Percentiles rank a stretch among this genome's conserved stretches.
Evolutionary conservation across 2,329 filamentous ascomycete species (phyloP).

Genomic region (Aspergillus clavatus): DNA sequence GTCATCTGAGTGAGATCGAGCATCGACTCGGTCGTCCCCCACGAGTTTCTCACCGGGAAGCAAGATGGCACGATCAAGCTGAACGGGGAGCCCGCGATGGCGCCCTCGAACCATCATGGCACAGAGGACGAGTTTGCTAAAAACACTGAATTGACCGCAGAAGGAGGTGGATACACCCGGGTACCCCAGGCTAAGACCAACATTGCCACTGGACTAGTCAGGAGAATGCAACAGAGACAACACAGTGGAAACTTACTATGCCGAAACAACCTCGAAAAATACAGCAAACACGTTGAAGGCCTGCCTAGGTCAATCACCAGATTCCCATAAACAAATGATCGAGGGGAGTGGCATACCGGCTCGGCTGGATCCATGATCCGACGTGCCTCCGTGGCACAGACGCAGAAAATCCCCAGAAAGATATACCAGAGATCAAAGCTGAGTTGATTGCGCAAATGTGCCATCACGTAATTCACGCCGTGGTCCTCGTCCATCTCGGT

Average conservation of each 20-base stretch:
- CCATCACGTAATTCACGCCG: constrained; percentile 42
- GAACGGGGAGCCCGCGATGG: constrained; percentile 52
- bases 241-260: constrained; percentile 27
- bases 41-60: constrained; percentile 25
- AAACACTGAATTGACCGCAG: constrained; percentile 44
- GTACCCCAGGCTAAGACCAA: constrained; percentile 32
- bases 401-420: constrained; percentile 54
- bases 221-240: not conserved
- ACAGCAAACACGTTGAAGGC: constrained; percentile 54
- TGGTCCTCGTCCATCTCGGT: constrained; percentile 20
- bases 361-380: constrained; percentile 24
- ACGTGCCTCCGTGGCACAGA: constrained; percentile 52
- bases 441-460: constrained; percentile 59
- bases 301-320: constrained; percentile 8
- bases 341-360: constrained; percentile 19
- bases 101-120: constrained; percentile 53
- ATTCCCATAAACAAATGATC: not conserved
- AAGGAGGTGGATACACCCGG: constrained; percentile 27
- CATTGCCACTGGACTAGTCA: constrained; percentile 26
- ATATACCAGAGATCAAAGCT: constrained; percentile 64
- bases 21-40: constrained; percentile 9
- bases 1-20: not conserved
- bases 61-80: constrained; percentile 46
- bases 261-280: constrained; percentile 40
- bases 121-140: constrained; percentile 53